Base-by-base conservation (phyloP, 257 asterid genomes). In the Euphrasia confusa region DNA sequence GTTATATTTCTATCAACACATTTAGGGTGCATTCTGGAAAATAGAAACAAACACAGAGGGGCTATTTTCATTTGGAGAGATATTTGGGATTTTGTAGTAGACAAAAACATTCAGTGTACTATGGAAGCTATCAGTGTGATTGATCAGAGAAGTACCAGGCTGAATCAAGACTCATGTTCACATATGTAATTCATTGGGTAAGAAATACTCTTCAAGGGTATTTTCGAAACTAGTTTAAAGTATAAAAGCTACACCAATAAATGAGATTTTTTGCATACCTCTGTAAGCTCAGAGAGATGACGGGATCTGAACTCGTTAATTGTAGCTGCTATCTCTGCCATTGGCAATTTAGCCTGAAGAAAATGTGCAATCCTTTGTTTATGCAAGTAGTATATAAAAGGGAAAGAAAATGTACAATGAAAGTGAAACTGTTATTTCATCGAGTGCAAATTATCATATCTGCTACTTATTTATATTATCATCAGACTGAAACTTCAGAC, bases 261-360 rank as follows among this genome's bases (percentile, higher is more conserved):
- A 55, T 50, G 0, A 56, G 65, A 30, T 6, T n/a, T 4, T 63
- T 44, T 49, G 68, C 69, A 24, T 80, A 89, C 97, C 97, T 93
- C 99, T 2, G 95, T 82, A 10, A 93, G 96, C 87, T 93, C 99
- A 26, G 99, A 82, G 66, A 93, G 96, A 75, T 93, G 99, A 68
- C 96, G 97, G 49, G 95, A 78, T 76, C 99, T 87, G 61, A 89
- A 93, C 77, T 93, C 99, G 3, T 93, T 93, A 59, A 93, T 89
- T 14, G 99, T 79, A 60, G 99, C 81, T 5, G 88, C 94, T 77
- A 93, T 93, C 85, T 93, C 99, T 3, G 99, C 73, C 77, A 64
- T 75, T 0, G 99, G 99, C 72, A 93, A 74, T 76, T 93, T 93
- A 68, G 96, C 92, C 97, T 89, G 80, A 40, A 75, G 35, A 27